Conservation (phyloP, 768 basidiomycete genomes). For the Coprinellus micaceus region DNA sequence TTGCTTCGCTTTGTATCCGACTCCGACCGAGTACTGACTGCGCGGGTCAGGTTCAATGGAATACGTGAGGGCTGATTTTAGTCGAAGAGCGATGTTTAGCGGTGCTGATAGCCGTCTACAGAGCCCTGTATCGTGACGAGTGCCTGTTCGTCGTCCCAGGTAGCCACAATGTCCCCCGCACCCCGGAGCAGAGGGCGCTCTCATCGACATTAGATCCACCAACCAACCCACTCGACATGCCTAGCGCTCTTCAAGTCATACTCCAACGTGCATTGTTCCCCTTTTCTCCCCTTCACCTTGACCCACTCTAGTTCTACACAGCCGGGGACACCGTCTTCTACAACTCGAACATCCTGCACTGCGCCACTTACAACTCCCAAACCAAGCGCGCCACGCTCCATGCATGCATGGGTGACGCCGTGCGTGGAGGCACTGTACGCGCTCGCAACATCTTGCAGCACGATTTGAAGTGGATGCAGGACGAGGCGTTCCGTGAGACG, state of each 20-base stretch:
- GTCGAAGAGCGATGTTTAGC: too few species aligned
- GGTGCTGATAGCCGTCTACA: too few species aligned
- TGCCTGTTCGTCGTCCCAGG: conserved; percentile 71
- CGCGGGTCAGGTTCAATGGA: conserved; percentile 68
- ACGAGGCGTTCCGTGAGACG: conserved; percentile 40
- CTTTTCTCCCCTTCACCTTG: conserved; percentile 17
- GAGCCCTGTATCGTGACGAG: conserved; percentile 63
- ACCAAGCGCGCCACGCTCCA: conserved; percentile 63
- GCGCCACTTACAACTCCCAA: conserved; percentile 55
- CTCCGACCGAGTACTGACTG: background rate
- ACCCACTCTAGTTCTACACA: conserved; percentile 22
- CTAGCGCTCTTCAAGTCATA: background rate
- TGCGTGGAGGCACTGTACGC: conserved; percentile 55
- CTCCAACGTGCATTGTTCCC: conserved; percentile 6
- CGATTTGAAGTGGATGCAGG: conserved; percentile 67
- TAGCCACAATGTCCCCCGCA: conserved; percentile 57
- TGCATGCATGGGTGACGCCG: conserved; percentile 56
- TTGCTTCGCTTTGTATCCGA: background rate
- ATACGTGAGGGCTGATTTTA: conserved; percentile 54
- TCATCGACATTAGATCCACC: conserved; percentile 41
- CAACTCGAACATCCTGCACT: conserved; percentile 76
- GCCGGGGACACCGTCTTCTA: conserved; percentile 80
- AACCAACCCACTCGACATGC: background rate
- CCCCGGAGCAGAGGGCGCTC: conserved; percentile 51
- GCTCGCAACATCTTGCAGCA: conserved; percentile 77